Evolutionary conservation across 179 eudicot species (phyloP).

Genomic region (Camellia oleifera): DNA sequence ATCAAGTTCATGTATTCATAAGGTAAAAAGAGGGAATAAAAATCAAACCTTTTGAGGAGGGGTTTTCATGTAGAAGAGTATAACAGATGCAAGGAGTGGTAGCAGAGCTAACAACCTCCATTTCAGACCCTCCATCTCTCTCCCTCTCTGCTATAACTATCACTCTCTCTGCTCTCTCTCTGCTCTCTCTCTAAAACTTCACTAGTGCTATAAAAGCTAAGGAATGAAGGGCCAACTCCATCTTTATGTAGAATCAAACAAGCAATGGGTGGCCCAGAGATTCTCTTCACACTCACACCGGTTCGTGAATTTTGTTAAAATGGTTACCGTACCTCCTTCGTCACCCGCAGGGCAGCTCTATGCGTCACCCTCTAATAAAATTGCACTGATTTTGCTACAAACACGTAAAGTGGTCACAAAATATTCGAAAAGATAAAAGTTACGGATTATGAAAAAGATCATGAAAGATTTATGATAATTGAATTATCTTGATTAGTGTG

Average conservation of each 20-base stretch:
- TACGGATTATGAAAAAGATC: too few species aligned
- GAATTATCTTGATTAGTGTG: too few species aligned
- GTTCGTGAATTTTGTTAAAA: background rate
- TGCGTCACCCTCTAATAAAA: slow-evolving; percentile 5
- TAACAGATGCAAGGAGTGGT: slow-evolving; percentile 39
- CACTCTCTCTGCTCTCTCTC: slow-evolving; percentile 16
- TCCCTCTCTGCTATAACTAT: background rate
- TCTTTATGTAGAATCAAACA: background rate
- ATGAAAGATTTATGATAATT: too few species aligned
- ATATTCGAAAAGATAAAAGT: too few species aligned
- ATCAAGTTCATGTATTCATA: too few species aligned
- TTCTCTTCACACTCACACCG: background rate
- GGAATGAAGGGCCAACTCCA: background rate
- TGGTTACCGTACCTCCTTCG: background rate
- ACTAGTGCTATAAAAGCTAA: background rate
- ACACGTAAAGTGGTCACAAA: too few species aligned
- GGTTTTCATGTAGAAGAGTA: slow-evolving; percentile 30
- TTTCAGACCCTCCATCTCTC: slow-evolving; percentile 41
- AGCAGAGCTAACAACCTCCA: slow-evolving; percentile 39
- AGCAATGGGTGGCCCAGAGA: background rate
- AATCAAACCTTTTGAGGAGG: slow-evolving; percentile 38
- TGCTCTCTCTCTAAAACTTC: background rate
- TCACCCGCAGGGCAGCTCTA: background rate
- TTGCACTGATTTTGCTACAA: too few species aligned
- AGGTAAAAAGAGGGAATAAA: background rate